Conservation (phyloP, 139 green algal genomes). For the Chlorella sp. region DNA sequence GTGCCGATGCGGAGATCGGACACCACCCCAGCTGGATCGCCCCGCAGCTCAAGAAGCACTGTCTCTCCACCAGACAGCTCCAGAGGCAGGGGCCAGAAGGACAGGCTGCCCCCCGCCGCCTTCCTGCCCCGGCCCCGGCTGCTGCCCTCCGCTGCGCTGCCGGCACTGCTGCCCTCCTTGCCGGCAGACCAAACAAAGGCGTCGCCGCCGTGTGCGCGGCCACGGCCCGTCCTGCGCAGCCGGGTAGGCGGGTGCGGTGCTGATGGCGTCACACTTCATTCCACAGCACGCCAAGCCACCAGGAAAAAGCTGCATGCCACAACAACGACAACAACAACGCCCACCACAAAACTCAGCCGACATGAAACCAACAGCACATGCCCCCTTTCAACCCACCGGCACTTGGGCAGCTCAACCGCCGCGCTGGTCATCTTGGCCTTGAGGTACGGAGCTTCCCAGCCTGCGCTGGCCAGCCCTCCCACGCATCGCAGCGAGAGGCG, state of each 20-base stretch:
- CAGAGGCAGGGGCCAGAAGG: slow-evolving; percentile 34
- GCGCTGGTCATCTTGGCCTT: neutral
- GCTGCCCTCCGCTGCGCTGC: neutral
- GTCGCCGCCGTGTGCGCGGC: neutral
- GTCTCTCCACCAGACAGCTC: slow-evolving; percentile 6
- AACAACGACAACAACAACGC: too few relatives aligned
- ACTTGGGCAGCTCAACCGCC: neutral
- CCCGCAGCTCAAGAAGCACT: slow-evolving; percentile 9
- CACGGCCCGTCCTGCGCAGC: slow-evolving; percentile 1
- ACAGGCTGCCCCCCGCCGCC: neutral
- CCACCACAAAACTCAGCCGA: too few relatives aligned
- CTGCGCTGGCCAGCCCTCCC: neutral
- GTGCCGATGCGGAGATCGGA: slow-evolving; percentile 28
- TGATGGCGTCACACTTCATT: too few relatives aligned
- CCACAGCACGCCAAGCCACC: too few relatives aligned
- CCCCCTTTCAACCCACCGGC: neutral
- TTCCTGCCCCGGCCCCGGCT: neutral
- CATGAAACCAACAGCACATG: too few relatives aligned
- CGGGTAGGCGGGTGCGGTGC: too few relatives aligned
- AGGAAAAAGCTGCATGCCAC: neutral
- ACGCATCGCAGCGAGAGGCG: neutral
- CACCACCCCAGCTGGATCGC: slow-evolving; percentile 27
- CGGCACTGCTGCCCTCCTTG: neutral
- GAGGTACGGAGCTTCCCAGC: neutral
- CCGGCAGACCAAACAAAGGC: neutral